Evolutionary conservation across 1,284 basidiomycete species (phyloP).

Genomic region (Apiotrichum akiyoshidainum): DNA sequence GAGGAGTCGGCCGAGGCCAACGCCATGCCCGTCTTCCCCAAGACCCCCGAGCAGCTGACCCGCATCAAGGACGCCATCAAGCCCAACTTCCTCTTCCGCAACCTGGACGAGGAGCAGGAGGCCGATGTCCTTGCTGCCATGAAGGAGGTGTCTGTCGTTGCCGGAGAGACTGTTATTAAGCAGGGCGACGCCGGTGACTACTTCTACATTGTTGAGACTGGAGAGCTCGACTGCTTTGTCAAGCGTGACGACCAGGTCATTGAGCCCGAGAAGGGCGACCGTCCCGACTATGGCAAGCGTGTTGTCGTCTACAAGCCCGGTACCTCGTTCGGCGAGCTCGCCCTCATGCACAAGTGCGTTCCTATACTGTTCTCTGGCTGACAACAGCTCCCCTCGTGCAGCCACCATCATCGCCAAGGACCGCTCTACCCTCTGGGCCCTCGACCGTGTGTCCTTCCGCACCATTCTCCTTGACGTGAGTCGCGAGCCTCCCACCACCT

Average conservation of each 20-base stretch:
- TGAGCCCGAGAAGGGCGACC: constrained; percentile 59
- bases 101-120: constrained; percentile 94
- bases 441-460: constrained; percentile 96
- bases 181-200: constrained; percentile 97
- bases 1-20: constrained; percentile 39
- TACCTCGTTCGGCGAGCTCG: constrained; percentile 90
- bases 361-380: neutral
- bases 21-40: constrained; percentile 67
- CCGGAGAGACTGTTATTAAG: constrained; percentile 82
- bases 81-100: constrained; percentile 91
- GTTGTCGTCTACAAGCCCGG: constrained; percentile 83
- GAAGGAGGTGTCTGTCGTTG: constrained; percentile 74
- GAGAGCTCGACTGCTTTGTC: constrained; percentile 83
- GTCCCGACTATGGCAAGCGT: constrained; percentile 61
- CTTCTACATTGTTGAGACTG: constrained; percentile 95
- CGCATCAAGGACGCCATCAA: constrained; percentile 84
- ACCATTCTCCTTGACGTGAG: constrained; percentile 83
- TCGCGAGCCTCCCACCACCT: neutral
- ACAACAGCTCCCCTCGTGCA: constrained; percentile 71
- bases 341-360: constrained; percentile 83
- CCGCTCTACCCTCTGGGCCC: constrained; percentile 82
- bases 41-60: constrained; percentile 76
- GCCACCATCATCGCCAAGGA: constrained; percentile 87
- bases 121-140: constrained; percentile 90
- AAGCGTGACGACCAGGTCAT: constrained; percentile 53